Conservation (phyloP, 1,284 basidiomycete species). For the Pseudomicrostroma phylloplanum region DNA sequence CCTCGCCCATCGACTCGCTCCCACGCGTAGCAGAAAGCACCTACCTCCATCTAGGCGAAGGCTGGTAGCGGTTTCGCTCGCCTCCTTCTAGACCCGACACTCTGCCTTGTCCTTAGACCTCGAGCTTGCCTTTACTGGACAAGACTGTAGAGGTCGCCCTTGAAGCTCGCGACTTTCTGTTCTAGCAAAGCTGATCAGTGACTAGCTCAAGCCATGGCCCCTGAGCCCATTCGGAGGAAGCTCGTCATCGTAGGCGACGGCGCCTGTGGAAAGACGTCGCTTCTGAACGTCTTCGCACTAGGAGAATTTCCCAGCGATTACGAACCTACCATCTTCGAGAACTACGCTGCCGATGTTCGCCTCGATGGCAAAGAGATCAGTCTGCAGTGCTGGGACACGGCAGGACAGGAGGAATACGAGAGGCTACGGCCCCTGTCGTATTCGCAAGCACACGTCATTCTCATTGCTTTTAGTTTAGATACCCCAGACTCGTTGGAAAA, state of each 20-base stretch:
- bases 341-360: slow-evolving; percentile 95
- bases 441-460: slow-evolving; percentile 94
- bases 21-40: too few species aligned
- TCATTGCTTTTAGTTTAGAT: slow-evolving; percentile 93
- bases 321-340: slow-evolving; percentile 76
- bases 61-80: too few species aligned
- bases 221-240: slow-evolving; percentile 69
- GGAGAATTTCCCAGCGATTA: slow-evolving; percentile 97
- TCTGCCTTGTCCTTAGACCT: too few species aligned
- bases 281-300: slow-evolving; percentile 66
- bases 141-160: too few species aligned
- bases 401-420: slow-evolving; percentile 95
- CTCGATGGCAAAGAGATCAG: slow-evolving; percentile 95
- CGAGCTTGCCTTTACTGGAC: too few species aligned
- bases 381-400: slow-evolving; percentile 92
- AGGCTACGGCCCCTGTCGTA: slow-evolving; percentile 90
- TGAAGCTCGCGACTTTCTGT: too few species aligned
- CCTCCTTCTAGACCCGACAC: too few species aligned
- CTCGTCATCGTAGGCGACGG: slow-evolving; percentile 76
- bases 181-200: too few species aligned
- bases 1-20: too few species aligned
- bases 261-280: slow-evolving; percentile 39
- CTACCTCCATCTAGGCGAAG: too few species aligned
- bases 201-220: too few species aligned
- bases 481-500: slow-evolving; percentile 95